A percentile compares a stretch with the other conserved stretches of the same genome.
phyloP scores from a whole-genome alignment of 1,284 basidiomycete species.

The Rhodotorula mucilaginosa region DNA sequence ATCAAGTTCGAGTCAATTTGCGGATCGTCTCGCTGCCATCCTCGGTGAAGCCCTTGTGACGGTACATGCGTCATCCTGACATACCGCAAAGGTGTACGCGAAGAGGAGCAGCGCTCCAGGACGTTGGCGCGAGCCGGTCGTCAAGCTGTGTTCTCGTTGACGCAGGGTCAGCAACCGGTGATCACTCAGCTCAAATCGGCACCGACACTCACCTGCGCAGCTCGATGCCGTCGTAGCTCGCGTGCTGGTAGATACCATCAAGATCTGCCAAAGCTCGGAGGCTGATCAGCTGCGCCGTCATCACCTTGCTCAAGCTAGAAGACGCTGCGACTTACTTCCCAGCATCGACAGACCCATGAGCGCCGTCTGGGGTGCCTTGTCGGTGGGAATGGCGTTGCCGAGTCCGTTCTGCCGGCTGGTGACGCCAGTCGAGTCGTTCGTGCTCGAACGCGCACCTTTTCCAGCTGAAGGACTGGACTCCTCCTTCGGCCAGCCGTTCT shows the following conservation, averaged over 20 bases:
- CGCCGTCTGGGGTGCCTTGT: conserved; percentile 53
- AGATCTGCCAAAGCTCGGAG: conserved; percentile 11
- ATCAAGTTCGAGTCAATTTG: background rate
- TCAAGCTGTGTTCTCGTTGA: conserved; percentile 50
- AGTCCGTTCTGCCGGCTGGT: too few relatives aligned
- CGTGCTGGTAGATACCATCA: conserved; percentile 71
- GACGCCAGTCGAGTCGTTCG: too few relatives aligned
- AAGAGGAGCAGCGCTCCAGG: conserved; percentile 69
- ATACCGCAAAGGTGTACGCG: conserved; percentile 69
- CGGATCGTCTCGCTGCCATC: background rate
- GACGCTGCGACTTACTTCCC: conserved; percentile 52
- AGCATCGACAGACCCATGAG: conserved; percentile 71
- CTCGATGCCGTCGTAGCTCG: conserved; percentile 55
- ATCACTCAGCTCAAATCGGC: background rate
- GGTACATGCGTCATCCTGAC: conserved; percentile 39
- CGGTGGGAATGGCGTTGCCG: too few relatives aligned
- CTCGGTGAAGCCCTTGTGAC: background rate
- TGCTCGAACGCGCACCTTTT: too few relatives aligned
- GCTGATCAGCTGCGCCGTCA: background rate
- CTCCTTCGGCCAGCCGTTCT: conserved; percentile 36
- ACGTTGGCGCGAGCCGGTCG: conserved; percentile 72
- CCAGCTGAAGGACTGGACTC: too few relatives aligned
- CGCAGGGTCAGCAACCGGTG: background rate
- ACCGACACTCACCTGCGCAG: conserved; percentile 55
- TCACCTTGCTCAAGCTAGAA: background rate